Conservation (phyloP, 2,329 filamentous ascomycete genomes). For the Pseudocercospora crystallina region DNA sequence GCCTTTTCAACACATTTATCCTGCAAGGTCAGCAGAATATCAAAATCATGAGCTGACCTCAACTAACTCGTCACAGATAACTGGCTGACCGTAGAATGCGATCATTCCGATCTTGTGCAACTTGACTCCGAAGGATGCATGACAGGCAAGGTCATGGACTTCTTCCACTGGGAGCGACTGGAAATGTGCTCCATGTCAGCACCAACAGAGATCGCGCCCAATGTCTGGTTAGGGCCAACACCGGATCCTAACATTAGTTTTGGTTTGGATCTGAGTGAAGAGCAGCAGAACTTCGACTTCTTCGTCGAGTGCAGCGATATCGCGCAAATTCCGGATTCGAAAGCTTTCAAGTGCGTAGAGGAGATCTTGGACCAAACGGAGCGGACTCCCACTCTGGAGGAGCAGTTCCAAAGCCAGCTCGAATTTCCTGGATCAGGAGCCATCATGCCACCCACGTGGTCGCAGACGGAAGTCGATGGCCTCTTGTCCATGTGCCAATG, state of each 20-base stretch:
- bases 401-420: conserved; percentile 55
- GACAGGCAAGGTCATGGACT: conserved; percentile 80
- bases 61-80: conserved; percentile 50
- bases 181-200: conserved; percentile 95
- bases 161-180: conserved; percentile 80
- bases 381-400: conserved; percentile 30
- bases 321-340: conserved; percentile 70
- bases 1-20: conserved; percentile 83
- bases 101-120: conserved; percentile 69
- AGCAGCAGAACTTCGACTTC: conserved; percentile 62
- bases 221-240: conserved; percentile 87
- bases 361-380: conserved; percentile 46
- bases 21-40: conserved; percentile 53
- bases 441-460: conserved; percentile 80
- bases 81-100: conserved; percentile 70
- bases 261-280: conserved; percentile 43
- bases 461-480: conserved; percentile 76
- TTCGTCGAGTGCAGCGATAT: conserved; percentile 87
- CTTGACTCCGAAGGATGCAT: conserved; percentile 69
- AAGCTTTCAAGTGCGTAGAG: conserved; percentile 63
- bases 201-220: conserved; percentile 82
- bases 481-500: conserved; percentile 85
- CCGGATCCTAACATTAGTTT: conserved; percentile 61
- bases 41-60: conserved; percentile 10
- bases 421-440: conserved; percentile 96